phyloP scores from a whole-genome alignment of 805 yeast species.

The Cyberlindnera petersonii region DNA sequence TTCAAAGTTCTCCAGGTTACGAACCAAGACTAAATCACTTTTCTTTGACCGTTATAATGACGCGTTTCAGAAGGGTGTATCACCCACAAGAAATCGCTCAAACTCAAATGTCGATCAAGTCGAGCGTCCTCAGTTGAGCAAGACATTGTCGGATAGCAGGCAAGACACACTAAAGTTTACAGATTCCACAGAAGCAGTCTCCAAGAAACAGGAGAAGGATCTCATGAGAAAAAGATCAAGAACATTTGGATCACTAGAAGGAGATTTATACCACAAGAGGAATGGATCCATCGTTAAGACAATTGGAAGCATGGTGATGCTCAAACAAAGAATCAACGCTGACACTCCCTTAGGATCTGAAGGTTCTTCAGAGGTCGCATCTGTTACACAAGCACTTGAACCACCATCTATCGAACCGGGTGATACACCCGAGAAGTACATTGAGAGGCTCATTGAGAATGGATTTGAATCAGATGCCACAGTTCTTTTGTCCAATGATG shows the following conservation, averaged over 20 bases:
- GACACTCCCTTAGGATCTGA: constrained; percentile 7
- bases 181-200: constrained; percentile 1
- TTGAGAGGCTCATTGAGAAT: constrained; percentile 24
- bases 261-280: constrained; percentile 29
- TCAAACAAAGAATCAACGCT: constrained; percentile 24
- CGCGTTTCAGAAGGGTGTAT: background rate
- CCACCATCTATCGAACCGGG: constrained; percentile 29
- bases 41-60: constrained; percentile 17
- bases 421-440: constrained; percentile 30
- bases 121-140: constrained; percentile 13
- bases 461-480: constrained; percentile 32
- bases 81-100: constrained; percentile 1
- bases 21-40: constrained; percentile 17
- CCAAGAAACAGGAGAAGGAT: constrained; percentile 11
- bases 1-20: constrained; percentile 15
- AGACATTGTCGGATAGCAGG: constrained; percentile 18
- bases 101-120: background rate
- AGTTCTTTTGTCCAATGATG: constrained; percentile 28
- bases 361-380: constrained; percentile 11
- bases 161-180: constrained; percentile 1
- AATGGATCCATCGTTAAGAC: constrained; percentile 37
- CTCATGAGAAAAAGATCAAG: constrained; percentile 23
- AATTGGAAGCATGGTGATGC: constrained; percentile 33
- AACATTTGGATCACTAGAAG: constrained; percentile 26
- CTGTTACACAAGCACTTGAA: constrained; percentile 12